A percentile compares a stretch with the other conserved stretches of the same genome.
phyloP scores from a whole-genome alignment of 306 rosid species.

The Psophocarpus tetragonolobus region DNA sequence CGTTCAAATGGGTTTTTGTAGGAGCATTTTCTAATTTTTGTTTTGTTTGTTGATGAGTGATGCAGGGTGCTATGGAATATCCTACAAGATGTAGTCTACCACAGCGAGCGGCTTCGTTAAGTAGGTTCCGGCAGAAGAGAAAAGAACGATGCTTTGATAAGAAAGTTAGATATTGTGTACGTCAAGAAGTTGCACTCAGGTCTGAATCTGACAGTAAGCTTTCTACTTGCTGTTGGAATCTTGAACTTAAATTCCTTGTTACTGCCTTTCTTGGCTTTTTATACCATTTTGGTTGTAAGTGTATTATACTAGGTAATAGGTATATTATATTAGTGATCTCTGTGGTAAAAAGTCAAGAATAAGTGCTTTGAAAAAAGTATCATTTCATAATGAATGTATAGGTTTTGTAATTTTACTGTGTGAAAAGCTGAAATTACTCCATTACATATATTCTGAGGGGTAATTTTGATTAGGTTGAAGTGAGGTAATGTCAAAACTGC shows the following conservation, averaged over 20 bases:
- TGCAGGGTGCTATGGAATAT: slow-evolving; percentile 55
- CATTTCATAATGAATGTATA: background rate
- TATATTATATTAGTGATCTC: background rate
- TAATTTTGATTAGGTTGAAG: background rate
- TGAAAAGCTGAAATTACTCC: background rate
- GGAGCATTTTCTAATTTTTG: background rate
- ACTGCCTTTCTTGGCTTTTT: background rate
- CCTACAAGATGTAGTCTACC: slow-evolving; percentile 73
- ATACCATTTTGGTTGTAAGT: background rate
- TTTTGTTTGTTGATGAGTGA: slow-evolving; percentile 6
- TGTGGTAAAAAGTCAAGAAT: background rate
- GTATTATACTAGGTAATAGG: background rate
- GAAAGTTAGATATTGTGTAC: slow-evolving; percentile 94
- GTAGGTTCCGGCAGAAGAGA: slow-evolving; percentile 89
- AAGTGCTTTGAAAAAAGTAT: background rate
- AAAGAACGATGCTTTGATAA: slow-evolving; percentile 91
- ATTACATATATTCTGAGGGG: background rate
- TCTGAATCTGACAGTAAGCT: slow-evolving; percentile 41
- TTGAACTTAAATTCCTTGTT: background rate
- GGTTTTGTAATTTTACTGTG: background rate
- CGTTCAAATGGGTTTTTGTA: background rate
- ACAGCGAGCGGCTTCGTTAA: slow-evolving; percentile 81
- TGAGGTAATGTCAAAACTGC: background rate
- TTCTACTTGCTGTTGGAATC: slow-evolving; percentile 17
- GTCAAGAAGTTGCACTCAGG: slow-evolving; percentile 99